Conservation (phyloP, 306 rosid species). For the Medicago arabica region DNA sequence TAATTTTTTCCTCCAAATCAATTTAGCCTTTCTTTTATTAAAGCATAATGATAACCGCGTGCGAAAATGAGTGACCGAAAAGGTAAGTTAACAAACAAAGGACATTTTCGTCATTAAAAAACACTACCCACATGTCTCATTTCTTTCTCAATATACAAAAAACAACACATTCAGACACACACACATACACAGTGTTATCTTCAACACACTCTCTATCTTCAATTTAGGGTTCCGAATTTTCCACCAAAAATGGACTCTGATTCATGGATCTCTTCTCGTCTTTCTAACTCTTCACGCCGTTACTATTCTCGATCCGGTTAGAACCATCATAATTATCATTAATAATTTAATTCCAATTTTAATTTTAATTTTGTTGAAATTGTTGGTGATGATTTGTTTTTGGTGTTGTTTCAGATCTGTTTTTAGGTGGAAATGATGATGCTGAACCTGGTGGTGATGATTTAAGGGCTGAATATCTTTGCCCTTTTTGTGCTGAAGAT, state of each 20-base stretch:
- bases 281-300: conserved; percentile 56
- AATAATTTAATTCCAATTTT: not conserved
- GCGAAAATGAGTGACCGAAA: not conserved
- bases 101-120: not conserved
- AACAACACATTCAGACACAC: not conserved
- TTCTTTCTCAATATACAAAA: not conserved
- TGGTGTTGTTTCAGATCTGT: conserved; percentile 62
- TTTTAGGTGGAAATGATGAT: conserved; percentile 56
- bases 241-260: conserved; percentile 56
- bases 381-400: not conserved
- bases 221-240: not conserved
- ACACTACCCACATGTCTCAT: not conserved
- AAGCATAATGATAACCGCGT: not conserved
- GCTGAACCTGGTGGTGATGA: conserved; percentile 64
- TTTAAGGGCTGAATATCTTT: conserved; percentile 65
- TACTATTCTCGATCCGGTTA: conserved; percentile 70
- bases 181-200: conserved; percentile 10
- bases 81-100: conserved; percentile 7
- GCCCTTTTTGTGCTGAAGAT: conserved; percentile 82
- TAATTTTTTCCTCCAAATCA: accelerated
- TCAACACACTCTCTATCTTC: not conserved
- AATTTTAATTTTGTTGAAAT: not conserved
- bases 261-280: conserved; percentile 65
- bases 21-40: no score
- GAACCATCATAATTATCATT: not conserved